Base-by-base conservation (phyloP, 2,329 filamentous ascomycete species). In the Colletotrichum noveboracense region DNA sequence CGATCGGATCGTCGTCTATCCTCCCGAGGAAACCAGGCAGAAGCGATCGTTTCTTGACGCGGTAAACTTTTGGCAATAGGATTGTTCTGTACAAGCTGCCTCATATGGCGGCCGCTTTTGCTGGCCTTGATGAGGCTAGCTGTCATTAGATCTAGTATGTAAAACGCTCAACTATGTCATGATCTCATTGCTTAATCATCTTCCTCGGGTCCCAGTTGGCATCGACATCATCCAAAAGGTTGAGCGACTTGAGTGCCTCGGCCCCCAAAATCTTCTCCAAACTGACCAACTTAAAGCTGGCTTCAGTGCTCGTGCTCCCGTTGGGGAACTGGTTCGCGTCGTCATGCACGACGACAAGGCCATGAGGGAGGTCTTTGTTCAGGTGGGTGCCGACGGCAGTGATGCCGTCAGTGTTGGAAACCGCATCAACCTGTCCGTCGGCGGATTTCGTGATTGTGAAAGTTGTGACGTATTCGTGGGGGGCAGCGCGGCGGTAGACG, bases 1-100 rank as follows among this genome's bases (percentile, higher is more conserved):
- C 24, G 91, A 93, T 77, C 85, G 86, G 12, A 89, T 93, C 78
- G 86, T 92, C 2, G 91, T 93, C 1, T 92, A 92, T 80, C 90
- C 90, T 1, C 83, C 89, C 0, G 90, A 92, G 80, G 62, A 65
- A 21, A 30, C 0, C 3, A 30, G 62, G 62, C 32, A 28, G 24
- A 48, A 66, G 10, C 21, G 62, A 18, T 52, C 36, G 24, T 28
- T 52, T 4, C 21, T 66, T 7, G 36, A 30, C 0, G 24, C 62
- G 24, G 4, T 52, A 4, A 52, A 48, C 0, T 0, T 32, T 30
- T 52, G 62, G 62, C 26, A 66, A 21, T 48, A 28, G 6, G 1
- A 16, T 28, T n/a, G 5, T 16, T 58, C 0, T 28, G 14, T 7
- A 52, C 6, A 3, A 24, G 10, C 6, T 52, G 10, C 12, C 2